A percentile compares a stretch with the other conserved stretches of the same genome.
Conservation (phyloP, 305 asterid genomes). For the Fraxinus latifolia region DNA sequence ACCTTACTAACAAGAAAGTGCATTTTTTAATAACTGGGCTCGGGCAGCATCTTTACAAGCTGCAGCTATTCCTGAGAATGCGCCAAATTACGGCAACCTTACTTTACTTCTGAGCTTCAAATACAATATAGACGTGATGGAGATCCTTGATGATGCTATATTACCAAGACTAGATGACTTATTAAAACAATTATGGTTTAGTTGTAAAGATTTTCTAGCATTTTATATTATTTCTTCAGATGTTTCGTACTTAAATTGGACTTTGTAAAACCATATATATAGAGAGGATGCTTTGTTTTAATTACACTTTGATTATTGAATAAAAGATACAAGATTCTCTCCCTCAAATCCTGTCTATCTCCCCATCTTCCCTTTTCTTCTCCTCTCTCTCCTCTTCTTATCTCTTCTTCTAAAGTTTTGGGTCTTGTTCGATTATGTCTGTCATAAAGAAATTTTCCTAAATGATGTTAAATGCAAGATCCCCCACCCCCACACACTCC, state of each 20-base stretch:
- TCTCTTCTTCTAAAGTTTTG: not conserved
- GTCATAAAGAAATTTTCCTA: not conserved
- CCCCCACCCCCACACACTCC: not conserved
- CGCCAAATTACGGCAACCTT: not conserved
- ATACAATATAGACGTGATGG: not conserved
- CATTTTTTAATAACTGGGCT: not conserved
- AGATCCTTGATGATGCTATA: not conserved
- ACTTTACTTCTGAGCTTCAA: not conserved
- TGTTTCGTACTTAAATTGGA: not conserved
- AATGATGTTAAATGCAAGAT: slow-evolving; percentile 8
- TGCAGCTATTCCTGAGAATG: not conserved
- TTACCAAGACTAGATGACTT: not conserved
- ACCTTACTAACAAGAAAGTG: not conserved
- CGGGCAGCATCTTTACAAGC: not conserved
- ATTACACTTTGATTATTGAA: not conserved
- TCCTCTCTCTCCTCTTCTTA: not conserved
- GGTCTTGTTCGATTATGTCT: not conserved
- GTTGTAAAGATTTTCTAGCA: not conserved
- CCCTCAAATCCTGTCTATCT: not conserved
- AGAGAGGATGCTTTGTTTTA: not conserved
- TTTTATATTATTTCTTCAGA: not conserved
- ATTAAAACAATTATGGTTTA: not conserved
- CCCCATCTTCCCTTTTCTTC: not conserved
- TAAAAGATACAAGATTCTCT: not conserved
- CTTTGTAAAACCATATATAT: not conserved